Evolutionary conservation across 345 rosid species (phyloP).

Genomic region (Eucalyptus marginata): DNA sequence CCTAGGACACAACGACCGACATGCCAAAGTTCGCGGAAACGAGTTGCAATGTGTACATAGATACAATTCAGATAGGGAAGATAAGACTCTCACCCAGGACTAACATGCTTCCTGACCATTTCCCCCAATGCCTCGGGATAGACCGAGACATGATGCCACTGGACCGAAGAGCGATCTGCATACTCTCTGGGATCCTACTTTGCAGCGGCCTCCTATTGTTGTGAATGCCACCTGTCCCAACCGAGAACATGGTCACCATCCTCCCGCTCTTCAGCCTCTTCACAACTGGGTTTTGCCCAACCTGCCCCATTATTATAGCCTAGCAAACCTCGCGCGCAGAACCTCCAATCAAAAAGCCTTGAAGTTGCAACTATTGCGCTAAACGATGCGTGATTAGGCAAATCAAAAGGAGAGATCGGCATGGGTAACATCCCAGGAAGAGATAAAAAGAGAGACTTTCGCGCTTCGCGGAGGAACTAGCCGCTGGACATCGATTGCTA

Average conservation of each 20-base stretch:
- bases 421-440: neutral
- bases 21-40: no score
- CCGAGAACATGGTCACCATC: constrained; percentile 40
- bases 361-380: neutral
- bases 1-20: no score
- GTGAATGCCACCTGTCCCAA: constrained; percentile 82
- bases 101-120: constrained; percentile 39
- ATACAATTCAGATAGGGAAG: neutral
- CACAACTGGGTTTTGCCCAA: constrained; percentile 66
- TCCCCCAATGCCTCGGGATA: constrained; percentile 53
- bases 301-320: constrained; percentile 91
- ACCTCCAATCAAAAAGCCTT: neutral
- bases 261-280: constrained; percentile 61
- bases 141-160: constrained; percentile 91
- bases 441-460: neutral
- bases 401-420: neutral
- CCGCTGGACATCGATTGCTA: neutral
- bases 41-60: neutral
- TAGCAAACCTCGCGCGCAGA: constrained; percentile 4
- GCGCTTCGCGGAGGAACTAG: neutral
- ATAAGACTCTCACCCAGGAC: constrained; percentile 56
- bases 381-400: neutral
- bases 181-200: constrained; percentile 57
- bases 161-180: constrained; percentile 54
- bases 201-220: constrained; percentile 61